These are phyloP conservation scores for Cutaneotrichosporon arboriforme DNA, from an alignment of 1,284 basidiomycete genomes.

Conservation along the genomic window DNA sequence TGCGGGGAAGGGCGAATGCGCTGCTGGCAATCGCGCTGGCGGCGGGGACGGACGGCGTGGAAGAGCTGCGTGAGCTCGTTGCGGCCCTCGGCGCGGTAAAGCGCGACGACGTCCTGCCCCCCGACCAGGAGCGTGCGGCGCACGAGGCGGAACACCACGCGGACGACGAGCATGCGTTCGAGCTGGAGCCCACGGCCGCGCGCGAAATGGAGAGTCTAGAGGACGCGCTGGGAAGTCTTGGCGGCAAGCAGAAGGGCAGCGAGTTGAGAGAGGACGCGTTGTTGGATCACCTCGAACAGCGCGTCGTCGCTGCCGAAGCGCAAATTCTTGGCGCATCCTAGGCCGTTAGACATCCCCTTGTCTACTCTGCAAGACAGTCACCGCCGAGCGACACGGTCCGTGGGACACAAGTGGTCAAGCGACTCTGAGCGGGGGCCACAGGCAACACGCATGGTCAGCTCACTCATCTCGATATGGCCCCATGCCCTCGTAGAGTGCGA, in stretches of 20 bases:
- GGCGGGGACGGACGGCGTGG: constrained; percentile 56
- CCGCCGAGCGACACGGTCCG: too few relatives aligned
- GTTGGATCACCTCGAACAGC: constrained; percentile 51
- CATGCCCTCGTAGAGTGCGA: too few relatives aligned
- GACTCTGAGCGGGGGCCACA: too few relatives aligned
- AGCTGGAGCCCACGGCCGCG: constrained; percentile 55
- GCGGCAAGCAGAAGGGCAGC: constrained; percentile 43
- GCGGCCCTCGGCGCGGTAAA: constrained; percentile 26
- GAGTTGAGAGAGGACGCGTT: constrained; percentile 31
- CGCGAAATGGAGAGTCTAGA: constrained; percentile 53
- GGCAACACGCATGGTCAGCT: too few relatives aligned
- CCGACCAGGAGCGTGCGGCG: constrained; percentile 38
- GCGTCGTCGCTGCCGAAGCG: constrained; percentile 8
- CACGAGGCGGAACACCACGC: constrained; percentile 40
- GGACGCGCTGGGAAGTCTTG: constrained; percentile 28
- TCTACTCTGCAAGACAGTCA: too few relatives aligned
- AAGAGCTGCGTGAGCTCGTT: constrained; percentile 58
- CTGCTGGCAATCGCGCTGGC: constrained; percentile 29
- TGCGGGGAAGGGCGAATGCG: constrained; percentile 49
- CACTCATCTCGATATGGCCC: too few relatives aligned
- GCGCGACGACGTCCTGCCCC: constrained; percentile 36
- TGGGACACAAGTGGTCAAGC: too few relatives aligned
- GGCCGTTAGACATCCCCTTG: not conserved
- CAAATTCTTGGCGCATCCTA: not conserved
- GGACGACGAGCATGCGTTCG: constrained; percentile 57